Base-by-base conservation (phyloP, 2,329 filamentous ascomycete species). In the Phyllosticta citrichinensis region DNA sequence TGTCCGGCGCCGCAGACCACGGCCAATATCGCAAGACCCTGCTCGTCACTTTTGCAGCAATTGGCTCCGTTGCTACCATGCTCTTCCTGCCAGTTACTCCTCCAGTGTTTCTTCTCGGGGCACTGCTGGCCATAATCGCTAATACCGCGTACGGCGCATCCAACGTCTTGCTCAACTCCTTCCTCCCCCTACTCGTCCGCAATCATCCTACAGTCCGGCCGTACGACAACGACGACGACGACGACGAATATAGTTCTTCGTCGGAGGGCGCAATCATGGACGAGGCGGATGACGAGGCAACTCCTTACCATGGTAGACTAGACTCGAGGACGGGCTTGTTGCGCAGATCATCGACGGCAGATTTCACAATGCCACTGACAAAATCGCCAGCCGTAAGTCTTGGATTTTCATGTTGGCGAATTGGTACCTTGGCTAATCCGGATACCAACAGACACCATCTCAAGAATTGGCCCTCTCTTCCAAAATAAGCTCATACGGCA, bases 111-210 rank as follows among this genome's bases (percentile, higher is more conserved):
- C 70, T 96, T 2, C 74, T 97, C 11, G 93, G 89, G 53, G 89
- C 88, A 3, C 65, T 97, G 2, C 80, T 96, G 63, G 92, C 94
- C 30, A 90, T 97, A 65, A 79, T 97, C 56, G 89, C 92, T 40
- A 97, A 97, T 72, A 95, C 91, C 1, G 93, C 91, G 53, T 96
- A 97, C 70, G 94, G 94, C 22, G 91, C 92, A 17, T 96, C 91
- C 0, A 97, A 96, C 72, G 94, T 99, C 2, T 81, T 99, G 12
- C 78, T 99, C 54, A 99, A 99, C 75, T 96, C 92, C 0, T 99
- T 97, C 69, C 78, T 99, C 52, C 94, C 94, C 0, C 79, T 99
- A 9, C 81, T 99, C 10, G 94, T 97, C 62, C 84, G 93, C 55
- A 86, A 96, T 70, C 91, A 97, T 72, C 90, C 91, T 11, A 75